Percentiles rank a stretch among this genome's conserved stretches.
Conservation (phyloP, 2,329 filamentous ascomycete species). For the Aspergillus thermomutatus region DNA sequence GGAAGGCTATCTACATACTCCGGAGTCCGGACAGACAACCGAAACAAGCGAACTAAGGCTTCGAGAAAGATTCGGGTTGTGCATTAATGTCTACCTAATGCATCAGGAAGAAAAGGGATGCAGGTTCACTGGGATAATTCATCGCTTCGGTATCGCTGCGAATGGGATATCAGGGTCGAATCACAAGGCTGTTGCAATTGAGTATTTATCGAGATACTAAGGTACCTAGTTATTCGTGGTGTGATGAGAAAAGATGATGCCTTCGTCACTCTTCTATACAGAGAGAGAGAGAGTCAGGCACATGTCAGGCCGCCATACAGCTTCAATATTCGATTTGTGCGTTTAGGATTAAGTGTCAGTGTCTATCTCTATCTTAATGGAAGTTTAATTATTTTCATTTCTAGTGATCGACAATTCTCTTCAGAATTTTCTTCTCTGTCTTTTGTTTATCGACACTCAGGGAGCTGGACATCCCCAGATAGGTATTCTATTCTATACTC, state of each 20-base stretch:
- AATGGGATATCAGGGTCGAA: not conserved
- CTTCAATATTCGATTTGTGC: not conserved
- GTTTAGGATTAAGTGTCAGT: not conserved
- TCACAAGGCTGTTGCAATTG: not conserved
- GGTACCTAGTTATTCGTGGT: not conserved
- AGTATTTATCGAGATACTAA: not conserved
- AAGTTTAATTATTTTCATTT: not conserved
- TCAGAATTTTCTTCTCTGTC: not conserved
- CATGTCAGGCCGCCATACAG: conserved; percentile 26
- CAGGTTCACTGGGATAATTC: not conserved
- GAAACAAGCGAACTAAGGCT: conserved; percentile 1
- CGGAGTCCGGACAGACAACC: not conserved
- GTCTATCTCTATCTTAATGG: not conserved
- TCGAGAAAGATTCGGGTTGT: conserved; percentile 23
- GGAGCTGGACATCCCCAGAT: not conserved
- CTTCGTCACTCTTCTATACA: not conserved
- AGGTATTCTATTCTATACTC: not conserved
- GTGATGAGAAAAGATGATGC: not conserved
- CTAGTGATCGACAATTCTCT: not conserved
- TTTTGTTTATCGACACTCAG: too few species aligned
- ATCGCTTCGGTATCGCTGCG: not conserved
- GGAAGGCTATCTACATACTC: not conserved
- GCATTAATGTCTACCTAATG: conserved; percentile 6
- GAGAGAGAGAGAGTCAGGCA: conserved; percentile 19
- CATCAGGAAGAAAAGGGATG: conserved; percentile 1